Evolutionary conservation across 2,329 filamentous ascomycete species (phyloP).

Genomic region (Stagonosporopsis rhizophila): DNA sequence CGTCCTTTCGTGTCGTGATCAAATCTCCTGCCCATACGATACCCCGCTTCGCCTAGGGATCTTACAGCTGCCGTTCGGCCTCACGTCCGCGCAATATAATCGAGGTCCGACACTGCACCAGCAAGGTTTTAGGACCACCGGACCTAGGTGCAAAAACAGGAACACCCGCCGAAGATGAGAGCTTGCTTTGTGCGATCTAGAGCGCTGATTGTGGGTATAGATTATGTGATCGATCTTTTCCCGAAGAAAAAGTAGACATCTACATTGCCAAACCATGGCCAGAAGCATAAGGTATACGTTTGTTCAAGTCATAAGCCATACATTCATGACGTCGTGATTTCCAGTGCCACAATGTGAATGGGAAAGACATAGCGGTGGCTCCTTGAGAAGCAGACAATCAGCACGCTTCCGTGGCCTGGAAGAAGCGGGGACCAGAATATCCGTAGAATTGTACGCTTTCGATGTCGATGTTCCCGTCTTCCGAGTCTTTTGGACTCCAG

Average conservation of each 20-base stretch:
- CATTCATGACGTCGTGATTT: constrained; percentile 1
- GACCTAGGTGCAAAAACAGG: background rate
- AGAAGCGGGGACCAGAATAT: constrained; percentile 84
- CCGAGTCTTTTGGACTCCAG: constrained; percentile 73
- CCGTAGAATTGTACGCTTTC: constrained; percentile 84
- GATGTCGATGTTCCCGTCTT: constrained; percentile 82
- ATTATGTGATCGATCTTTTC: background rate
- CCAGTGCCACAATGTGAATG: background rate
- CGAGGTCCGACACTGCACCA: constrained; percentile 16
- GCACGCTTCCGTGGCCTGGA: constrained; percentile 68
- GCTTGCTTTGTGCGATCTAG: background rate
- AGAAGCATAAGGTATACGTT: background rate
- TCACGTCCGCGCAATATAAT: constrained; percentile 3
- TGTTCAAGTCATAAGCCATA: background rate
- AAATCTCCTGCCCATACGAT: background rate
- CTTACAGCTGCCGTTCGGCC: constrained; percentile 1
- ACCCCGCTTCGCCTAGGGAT: constrained; percentile 5
- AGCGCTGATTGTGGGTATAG: too few relatives aligned
- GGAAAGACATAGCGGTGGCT: background rate
- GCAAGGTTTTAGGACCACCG: background rate
- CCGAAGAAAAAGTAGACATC: background rate
- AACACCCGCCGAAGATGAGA: background rate
- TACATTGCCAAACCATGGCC: background rate
- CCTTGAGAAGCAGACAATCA: constrained; percentile 9
- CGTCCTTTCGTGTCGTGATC: background rate